Base-by-base conservation (phyloP, 176 grass and related monocot genomes). In the Poa annua region DNA sequence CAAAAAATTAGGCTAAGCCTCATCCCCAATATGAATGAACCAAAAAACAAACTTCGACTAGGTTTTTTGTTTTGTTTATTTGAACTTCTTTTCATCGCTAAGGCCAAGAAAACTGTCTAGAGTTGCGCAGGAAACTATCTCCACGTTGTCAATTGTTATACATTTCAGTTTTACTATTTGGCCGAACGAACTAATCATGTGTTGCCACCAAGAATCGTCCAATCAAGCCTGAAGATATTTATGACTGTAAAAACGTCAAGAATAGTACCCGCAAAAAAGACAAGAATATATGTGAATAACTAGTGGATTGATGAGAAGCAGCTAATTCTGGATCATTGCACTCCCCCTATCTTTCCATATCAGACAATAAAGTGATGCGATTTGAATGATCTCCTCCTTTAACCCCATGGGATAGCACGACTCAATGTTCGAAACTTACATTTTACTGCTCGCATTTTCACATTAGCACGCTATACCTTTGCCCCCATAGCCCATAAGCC, bases 391-490 rank as follows among this genome's bases (percentile, higher is more conserved):
- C 57, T 35, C 26, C 75, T 54, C 12, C 10, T 48, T 59, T 85
- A 60, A 15, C 22, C 63, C 17, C 22, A 73, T 39, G 76, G 8
- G 2, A 16, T 51, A 20, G 51, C 55, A 35, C 20, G 1, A 17
- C 36, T 20, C 52, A 26, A 25, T 62, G 76, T 79, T 59, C 53
- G 15, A 72, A 71, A 41, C 76, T 44, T 44, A 44, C 36, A 42
- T 20, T 7, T 60, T 22, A 61, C 39, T 38, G 65, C 65, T 50
- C 3, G 50, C 36, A 44, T 69, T 44, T 69, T 22, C 20, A 21
- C 22, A 69, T n/a, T n/a, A 69, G 3, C 66, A 69, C 69, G 77
- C 39, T 49, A 63, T 45, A 22, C 69, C 61, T 24, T 24, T 62
- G 15, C 21, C n/a, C 22, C 45, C 19, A 25, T 12, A 29, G 33